A percentile compares a stretch with the other conserved stretches of the same genome.
Conservation (phyloP, 2,329 filamentous ascomycete genomes). For the Plectosphaerella sp. region DNA sequence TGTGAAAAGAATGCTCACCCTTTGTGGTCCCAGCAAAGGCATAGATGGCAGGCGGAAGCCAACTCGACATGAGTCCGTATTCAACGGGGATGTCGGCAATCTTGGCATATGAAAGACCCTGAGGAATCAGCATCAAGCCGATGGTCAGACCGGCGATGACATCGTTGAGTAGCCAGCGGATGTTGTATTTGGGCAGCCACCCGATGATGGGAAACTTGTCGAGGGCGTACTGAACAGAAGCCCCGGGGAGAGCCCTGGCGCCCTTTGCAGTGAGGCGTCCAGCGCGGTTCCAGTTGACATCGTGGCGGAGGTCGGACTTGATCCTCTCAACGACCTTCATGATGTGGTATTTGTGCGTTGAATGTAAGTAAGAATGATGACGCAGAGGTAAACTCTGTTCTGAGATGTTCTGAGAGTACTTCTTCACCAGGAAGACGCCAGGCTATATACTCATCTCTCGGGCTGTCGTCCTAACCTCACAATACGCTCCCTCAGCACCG, state of each 20-base stretch:
- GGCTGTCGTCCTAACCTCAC: no score
- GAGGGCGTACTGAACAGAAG: conserved; percentile 48
- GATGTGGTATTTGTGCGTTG: background rate
- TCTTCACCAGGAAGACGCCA: no score
- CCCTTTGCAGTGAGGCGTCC: conserved; percentile 21
- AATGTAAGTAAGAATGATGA: no score
- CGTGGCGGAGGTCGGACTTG: conserved; percentile 28
- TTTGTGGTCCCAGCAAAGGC: conserved; percentile 60
- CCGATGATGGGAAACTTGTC: conserved; percentile 59
- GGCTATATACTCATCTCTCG: no score
- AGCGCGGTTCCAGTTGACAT: conserved; percentile 29
- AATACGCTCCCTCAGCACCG: no score
- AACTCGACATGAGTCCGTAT: conserved; percentile 55
- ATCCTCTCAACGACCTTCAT: conserved; percentile 17
- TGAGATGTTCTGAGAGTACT: no score
- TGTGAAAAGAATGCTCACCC: conserved; percentile 22
- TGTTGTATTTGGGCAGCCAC: conserved; percentile 60
- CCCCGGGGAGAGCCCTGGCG: conserved; percentile 40
- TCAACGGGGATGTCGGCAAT: conserved; percentile 58
- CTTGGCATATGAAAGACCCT: conserved; percentile 58
- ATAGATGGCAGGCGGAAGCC: conserved; percentile 53
- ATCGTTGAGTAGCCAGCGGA: conserved; percentile 58
- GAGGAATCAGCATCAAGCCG: conserved; percentile 56
- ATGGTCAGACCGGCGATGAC: conserved; percentile 57
- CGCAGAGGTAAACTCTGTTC: no score